Conservation (phyloP, 257 asterid genomes). For the Solanum sitiens region DNA sequence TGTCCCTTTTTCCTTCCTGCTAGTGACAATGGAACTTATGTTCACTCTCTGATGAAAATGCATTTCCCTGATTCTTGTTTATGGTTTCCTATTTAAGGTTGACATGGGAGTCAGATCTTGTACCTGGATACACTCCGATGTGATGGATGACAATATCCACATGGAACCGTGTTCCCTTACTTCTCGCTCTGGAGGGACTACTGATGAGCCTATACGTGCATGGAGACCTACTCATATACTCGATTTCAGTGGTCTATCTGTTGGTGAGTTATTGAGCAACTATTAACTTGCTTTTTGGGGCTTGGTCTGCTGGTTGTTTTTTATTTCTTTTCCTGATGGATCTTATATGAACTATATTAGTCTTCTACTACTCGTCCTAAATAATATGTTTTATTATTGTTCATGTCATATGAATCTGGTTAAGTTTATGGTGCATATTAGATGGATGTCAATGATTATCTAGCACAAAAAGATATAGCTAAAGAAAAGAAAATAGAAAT, state of each 20-base stretch:
- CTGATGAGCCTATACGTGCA: conserved; percentile 17
- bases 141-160: conserved; percentile 91
- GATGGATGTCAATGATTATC: not conserved
- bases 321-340: not conserved
- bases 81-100: conserved; percentile 15
- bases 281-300: not conserved
- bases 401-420: not conserved
- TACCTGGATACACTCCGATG: conserved; percentile 93
- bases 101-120: conserved; percentile 34
- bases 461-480: not conserved
- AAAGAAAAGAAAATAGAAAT: not conserved
- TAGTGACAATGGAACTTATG: not conserved
- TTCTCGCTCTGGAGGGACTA: conserved; percentile 22
- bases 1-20: not conserved
- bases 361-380: not conserved
- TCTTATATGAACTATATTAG: not conserved
- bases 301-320: not conserved
- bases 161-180: conserved; percentile 37
- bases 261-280: conserved; percentile 48
- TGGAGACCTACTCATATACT: conserved; percentile 82
- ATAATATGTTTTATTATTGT: not conserved
- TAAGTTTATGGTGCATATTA: not conserved
- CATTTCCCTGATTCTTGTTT: not conserved
- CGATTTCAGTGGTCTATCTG: conserved; percentile 71
- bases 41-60: not conserved